phyloP scores from a whole-genome alignment of 2,329 filamentous ascomycete species.

The Hansfordia pulvinata region DNA sequence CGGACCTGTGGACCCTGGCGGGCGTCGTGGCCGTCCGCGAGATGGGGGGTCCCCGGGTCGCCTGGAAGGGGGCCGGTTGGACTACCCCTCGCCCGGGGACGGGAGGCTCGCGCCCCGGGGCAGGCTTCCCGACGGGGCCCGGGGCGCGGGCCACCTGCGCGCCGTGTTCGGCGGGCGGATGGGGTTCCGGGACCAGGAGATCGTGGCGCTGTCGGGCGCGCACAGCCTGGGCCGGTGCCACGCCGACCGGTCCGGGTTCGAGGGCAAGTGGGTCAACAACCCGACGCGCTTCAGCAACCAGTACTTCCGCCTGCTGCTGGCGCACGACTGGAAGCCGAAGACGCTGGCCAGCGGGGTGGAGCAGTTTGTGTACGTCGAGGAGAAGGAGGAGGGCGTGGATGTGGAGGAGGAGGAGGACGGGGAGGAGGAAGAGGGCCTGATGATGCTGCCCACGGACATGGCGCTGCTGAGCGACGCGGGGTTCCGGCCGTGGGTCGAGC shows the following conservation, averaged over 20 bases:
- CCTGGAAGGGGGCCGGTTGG: constrained; percentile 44
- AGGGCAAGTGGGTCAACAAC: constrained; percentile 22
- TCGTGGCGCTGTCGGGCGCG: constrained; percentile 75
- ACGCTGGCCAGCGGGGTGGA: constrained; percentile 13
- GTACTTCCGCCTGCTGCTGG: constrained; percentile 19
- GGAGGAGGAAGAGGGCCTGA: constrained; percentile 39
- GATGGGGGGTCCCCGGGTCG: constrained; percentile 44
- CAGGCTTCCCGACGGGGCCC: constrained; percentile 58
- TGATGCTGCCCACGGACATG: constrained; percentile 56
- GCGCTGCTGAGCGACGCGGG: constrained; percentile 36
- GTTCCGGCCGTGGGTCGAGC: constrained; percentile 42
- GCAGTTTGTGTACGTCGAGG: constrained; percentile 44
- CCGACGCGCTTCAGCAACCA: constrained; percentile 23
- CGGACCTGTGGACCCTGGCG: constrained; percentile 52
- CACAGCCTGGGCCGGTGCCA: constrained; percentile 72
- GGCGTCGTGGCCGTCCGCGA: constrained; percentile 43
- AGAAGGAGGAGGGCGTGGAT: constrained; percentile 41
- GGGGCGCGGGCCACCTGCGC: constrained; percentile 71
- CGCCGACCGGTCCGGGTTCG: constrained; percentile 16
- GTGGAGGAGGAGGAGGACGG: constrained; percentile 34
- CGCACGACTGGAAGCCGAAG: constrained; percentile 16
- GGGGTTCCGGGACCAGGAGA: constrained; percentile 93
- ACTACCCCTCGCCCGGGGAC: constrained; percentile 49
- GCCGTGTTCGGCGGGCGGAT: constrained; percentile 88
- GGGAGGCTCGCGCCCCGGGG: constrained; percentile 43